Conservation (phyloP, 257 asterid genomes). For the Solanum medicagineum region DNA sequence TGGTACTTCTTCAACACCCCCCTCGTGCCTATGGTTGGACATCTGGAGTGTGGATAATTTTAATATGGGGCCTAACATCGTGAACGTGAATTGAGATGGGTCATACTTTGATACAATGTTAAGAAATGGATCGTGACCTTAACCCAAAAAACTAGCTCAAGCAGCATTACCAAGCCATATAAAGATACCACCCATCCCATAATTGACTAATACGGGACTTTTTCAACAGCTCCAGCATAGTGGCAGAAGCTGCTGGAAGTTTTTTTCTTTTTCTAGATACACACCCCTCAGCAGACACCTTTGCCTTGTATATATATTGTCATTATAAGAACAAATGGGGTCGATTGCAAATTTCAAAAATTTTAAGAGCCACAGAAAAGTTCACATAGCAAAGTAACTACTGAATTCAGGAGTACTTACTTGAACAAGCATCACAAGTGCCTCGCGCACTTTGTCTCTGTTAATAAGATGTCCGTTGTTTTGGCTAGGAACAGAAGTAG, state of each 20-base stretch:
- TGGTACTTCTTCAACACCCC: neutral
- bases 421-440: slow-evolving; percentile 77
- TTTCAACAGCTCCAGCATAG: neutral
- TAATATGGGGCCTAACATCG: neutral
- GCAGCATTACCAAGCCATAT: neutral
- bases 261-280: neutral
- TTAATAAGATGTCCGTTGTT: slow-evolving; percentile 39
- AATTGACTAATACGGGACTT: neutral
- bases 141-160: neutral
- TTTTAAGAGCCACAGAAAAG: neutral
- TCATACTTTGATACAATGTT: neutral
- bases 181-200: neutral
- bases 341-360: neutral
- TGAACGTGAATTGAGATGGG: neutral
- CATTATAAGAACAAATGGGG: neutral
- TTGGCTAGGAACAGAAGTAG: slow-evolving; percentile 36
- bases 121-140: neutral
- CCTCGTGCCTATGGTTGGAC: neutral
- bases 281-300: neutral
- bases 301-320: neutral
- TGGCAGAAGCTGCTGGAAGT: neutral
- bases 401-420: slow-evolving; percentile 12
- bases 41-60: neutral
- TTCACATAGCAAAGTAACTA: neutral
- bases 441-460: slow-evolving; percentile 79